These are phyloP conservation scores for Hawksworthiomyces lignivorus DNA, from an alignment of 2,329 filamentous ascomycete species.

Conservation along the genomic window DNA sequence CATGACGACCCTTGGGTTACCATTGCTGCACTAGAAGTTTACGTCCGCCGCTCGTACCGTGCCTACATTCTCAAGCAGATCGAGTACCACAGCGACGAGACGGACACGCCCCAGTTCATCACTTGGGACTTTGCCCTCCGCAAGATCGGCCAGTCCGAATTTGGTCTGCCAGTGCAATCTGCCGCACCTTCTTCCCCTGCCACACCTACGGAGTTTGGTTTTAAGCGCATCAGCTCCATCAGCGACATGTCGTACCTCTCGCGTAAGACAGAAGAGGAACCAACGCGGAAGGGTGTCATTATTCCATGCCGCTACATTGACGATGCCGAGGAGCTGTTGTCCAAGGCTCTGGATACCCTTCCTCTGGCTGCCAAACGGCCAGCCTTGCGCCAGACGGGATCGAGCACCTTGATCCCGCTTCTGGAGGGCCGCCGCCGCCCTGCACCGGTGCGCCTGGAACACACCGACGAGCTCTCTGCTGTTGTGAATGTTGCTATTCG, in stretches of 20 bases:
- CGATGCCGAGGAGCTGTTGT: conserved; percentile 80
- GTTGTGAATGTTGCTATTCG: conserved; percentile 89
- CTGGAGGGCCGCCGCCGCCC: conserved; percentile 65
- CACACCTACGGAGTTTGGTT: conserved; percentile 58
- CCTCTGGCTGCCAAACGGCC: conserved; percentile 40
- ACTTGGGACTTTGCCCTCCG: conserved; percentile 95
- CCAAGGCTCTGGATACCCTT: conserved; percentile 77
- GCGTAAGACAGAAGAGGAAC: conserved; percentile 65
- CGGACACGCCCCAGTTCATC: conserved; percentile 60
- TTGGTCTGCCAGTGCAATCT: conserved; percentile 71
- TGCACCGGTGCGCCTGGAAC: conserved; percentile 45
- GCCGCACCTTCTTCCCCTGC: conserved; percentile 78
- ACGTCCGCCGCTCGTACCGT: conserved; percentile 92
- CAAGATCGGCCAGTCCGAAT: conserved; percentile 88
- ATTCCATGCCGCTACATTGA: conserved; percentile 90
- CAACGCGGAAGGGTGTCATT: conserved; percentile 84
- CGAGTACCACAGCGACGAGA: conserved; percentile 77
- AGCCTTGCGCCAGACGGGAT: conserved; percentile 30
- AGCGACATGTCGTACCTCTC: conserved; percentile 91
- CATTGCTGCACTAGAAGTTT: conserved; percentile 88
- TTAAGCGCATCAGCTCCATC: conserved; percentile 86
- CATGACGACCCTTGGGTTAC: conserved; percentile 93
- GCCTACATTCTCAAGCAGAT: conserved; percentile 87
- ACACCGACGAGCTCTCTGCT: conserved; percentile 72
- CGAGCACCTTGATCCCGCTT: conserved; percentile 54